Evolutionary conservation across 2,329 filamentous ascomycete genomes (phyloP), one percentile per base, ranked within the genome.

Genomic region (Graphilbum fragrans): DNA sequence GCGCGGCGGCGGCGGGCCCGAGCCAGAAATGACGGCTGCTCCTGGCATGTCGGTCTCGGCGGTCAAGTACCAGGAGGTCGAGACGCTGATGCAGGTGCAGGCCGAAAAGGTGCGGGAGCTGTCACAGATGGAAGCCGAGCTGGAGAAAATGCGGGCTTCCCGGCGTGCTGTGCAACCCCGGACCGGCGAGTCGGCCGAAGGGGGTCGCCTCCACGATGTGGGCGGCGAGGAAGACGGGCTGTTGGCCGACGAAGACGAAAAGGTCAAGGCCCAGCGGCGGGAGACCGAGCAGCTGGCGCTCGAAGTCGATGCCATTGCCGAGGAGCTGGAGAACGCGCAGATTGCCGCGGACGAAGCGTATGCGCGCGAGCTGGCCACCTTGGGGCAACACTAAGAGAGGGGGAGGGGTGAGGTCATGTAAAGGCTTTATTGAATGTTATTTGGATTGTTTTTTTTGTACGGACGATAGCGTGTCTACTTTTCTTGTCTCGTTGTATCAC

Each of bases 301-400:
- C 44, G 60, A 63, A 47, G 53, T 69, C 33, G 58, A 63, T 42
- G 54, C 52, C 25, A 49, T 73, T 41, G 59, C 58, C 34, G 46
- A 48, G 12, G 55, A 57, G 37, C 49, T 70, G 21, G 59, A 64
- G 39, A 42, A 47, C 42, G 43, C 70, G 41, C 53, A 58, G 45
- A 45, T 67, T 6, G 61, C 68, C 51, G 67, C 63, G 2, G 67
- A 73, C 40, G 68, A 63, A 50, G 60, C 64, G 45, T 66, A 66
- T 45, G 69, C 66, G 23, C 56, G 58, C 45, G 62, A 65, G 46
- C 40, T 72, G 46, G 63, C 50, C 12, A 52, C 53, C 37, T 52
- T 56, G 43, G 54, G 58, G 42, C 41, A 47, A 10, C 19, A 7
- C 17, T 20, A 37, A 14, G 4, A 22, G 12, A 18, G 4, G 25